Conservation (phyloP, 805 yeast species). For the Yarrowia sp. region DNA sequence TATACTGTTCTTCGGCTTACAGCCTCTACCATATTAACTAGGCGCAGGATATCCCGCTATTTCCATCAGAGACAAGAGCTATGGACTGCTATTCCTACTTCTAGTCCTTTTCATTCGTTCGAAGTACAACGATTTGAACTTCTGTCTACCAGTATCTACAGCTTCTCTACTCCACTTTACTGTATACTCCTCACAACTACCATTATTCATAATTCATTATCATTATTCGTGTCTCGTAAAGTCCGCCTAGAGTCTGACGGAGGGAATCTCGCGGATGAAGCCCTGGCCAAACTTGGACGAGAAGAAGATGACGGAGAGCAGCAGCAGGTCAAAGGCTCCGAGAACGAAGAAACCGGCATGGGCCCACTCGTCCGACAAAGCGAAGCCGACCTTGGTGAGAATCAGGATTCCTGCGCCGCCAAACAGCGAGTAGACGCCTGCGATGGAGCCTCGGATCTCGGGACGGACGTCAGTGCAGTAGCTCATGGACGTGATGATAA, state of each 20-base stretch:
- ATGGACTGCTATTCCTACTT: too few relatives aligned
- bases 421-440: constrained; percentile 65
- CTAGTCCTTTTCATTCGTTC: too few relatives aligned
- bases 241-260: background rate
- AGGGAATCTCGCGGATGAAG: constrained; percentile 15
- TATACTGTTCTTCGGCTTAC: too few relatives aligned
- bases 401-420: constrained; percentile 68
- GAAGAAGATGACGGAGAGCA: constrained; percentile 21
- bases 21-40: too few relatives aligned
- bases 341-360: constrained; percentile 59
- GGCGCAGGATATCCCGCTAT: too few relatives aligned
- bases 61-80: too few relatives aligned
- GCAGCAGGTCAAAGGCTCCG: constrained; percentile 43
- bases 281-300: constrained; percentile 15
- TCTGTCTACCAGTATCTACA: too few relatives aligned
- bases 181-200: too few relatives aligned
- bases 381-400: constrained; percentile 61
- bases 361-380: constrained; percentile 54
- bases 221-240: constrained; percentile 13
- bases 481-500: constrained; percentile 62
- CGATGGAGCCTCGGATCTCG: constrained; percentile 56
- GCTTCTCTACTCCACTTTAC: too few relatives aligned
- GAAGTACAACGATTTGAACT: too few relatives aligned
- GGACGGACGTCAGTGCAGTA: constrained; percentile 50
- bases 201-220: constrained; percentile 21